Conservation (phyloP, 768 basidiomycete species). For the Russula brevipes region DNA sequence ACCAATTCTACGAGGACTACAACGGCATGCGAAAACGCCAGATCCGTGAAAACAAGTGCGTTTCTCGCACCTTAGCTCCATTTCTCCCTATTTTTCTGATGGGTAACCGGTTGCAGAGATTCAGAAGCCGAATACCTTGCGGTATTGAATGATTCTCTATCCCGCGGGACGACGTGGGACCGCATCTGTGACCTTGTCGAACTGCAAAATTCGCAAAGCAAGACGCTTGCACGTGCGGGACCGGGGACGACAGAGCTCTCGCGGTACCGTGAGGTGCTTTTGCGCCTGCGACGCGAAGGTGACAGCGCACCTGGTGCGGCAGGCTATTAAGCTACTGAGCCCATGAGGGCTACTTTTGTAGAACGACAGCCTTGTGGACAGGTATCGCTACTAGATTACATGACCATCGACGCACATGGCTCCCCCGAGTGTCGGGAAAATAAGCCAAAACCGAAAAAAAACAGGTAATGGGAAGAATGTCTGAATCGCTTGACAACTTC, state of each 20-base stretch:
- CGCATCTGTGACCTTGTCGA: slow-evolving; percentile 84
- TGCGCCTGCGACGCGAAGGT: slow-evolving; percentile 86
- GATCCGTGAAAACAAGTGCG: slow-evolving; percentile 94
- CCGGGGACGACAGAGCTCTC: slow-evolving; percentile 84
- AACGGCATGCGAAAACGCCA: slow-evolving; percentile 82
- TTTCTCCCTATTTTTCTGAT: background rate
- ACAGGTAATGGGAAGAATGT: background rate
- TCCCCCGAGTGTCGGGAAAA: background rate
- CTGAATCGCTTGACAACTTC: background rate
- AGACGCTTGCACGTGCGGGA: slow-evolving; percentile 84
- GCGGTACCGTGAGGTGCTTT: slow-evolving; percentile 87
- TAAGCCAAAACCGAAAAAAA: background rate
- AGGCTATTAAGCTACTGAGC: slow-evolving; percentile 55
- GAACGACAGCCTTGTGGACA: background rate
- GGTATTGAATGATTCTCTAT: slow-evolving; percentile 66
- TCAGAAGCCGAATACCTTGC: slow-evolving; percentile 77
- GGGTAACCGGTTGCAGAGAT: slow-evolving; percentile 50
- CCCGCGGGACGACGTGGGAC: slow-evolving; percentile 92
- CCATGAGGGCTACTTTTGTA: background rate
- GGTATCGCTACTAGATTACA: background rate
- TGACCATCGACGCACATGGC: background rate
- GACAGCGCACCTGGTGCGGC: slow-evolving; percentile 87
- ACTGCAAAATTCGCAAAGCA: slow-evolving; percentile 95
- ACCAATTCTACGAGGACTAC: slow-evolving; percentile 88
- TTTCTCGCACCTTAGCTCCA: slow-evolving; percentile 32